Base-by-base conservation (phyloP, 2,329 filamentous ascomycete species). In the Aspergillus tanneri region DNA sequence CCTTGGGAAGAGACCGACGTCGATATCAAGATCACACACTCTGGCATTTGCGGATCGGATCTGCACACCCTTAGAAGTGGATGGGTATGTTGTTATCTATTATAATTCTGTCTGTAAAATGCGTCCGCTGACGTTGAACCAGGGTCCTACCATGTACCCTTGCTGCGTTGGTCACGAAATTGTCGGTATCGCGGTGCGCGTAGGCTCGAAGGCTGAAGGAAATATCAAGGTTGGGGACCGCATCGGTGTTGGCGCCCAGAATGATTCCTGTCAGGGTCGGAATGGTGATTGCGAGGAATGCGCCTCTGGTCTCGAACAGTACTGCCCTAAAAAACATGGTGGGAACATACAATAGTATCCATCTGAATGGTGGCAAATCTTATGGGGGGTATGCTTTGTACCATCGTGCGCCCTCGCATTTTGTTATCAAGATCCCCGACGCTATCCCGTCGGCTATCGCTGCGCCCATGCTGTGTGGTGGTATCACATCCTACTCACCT, bases 361-460 rank as follows among this genome's bases (percentile, higher is more conserved):
- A 58, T 42, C 2, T 58, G 50, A 74, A 84, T 56, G 83, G 84
- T 4, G 79, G 59, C 52, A 83, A 79, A 65, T 80, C 81, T 1
- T 85, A 87, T 57, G 87, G 87, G 10, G 87, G 83, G 12, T 83
- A 83, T 54, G 75, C 78, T 3, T 67, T 77, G 35, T 78, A 83
- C 60, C 75, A 77, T 56, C 75, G 83, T 9, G 74, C 73, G 1
- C 75, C 76, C 2, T 72, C 70, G 7, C 77, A 78, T 59, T 90
- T 88, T 56, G 76, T 77, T 0, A 65, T 82, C 54, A 79, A 80
- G 2, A 75, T 57, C 27, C 54, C 54, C 24, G 52, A 53, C 11
- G 45, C 34, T 11, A 53, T 56, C 32, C 36, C 54, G 42, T 50
- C 52, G 18, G 47, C 52, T 4, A 30, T 42, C 14, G 54, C 54